Evolutionary conservation across 2,329 filamentous ascomycete genomes (phyloP).

Genomic region (Amylocarpus encephaloides): DNA sequence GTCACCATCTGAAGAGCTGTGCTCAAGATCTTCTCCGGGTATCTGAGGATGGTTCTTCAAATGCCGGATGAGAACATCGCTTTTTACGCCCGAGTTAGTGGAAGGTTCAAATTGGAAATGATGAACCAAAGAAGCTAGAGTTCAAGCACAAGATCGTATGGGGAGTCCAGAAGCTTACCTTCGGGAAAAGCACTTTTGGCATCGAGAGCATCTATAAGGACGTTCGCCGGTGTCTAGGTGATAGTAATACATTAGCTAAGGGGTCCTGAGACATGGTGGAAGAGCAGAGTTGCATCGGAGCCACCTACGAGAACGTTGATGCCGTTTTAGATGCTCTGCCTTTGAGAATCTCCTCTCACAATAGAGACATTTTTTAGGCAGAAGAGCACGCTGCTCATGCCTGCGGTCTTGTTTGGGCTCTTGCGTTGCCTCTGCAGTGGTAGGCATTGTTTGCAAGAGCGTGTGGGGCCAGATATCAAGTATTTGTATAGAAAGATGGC

Average conservation of each 20-base stretch:
- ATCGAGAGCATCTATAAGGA: constrained; percentile 47
- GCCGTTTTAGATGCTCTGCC: constrained; percentile 48
- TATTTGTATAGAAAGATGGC: not conserved
- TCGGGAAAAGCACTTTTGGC: constrained; percentile 48
- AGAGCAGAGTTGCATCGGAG: not conserved
- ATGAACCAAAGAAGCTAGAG: not conserved
- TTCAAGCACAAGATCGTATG: constrained; percentile 34
- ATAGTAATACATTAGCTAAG: constrained; percentile 12
- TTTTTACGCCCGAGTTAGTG: not conserved
- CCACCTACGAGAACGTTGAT: constrained; percentile 47
- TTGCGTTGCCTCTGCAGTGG: constrained; percentile 9
- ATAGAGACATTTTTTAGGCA: constrained; percentile 38
- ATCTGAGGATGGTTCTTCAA: constrained; percentile 22
- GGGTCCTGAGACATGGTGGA: not conserved
- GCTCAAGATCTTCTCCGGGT: constrained; percentile 16
- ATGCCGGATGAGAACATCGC: constrained; percentile 25
- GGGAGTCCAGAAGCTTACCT: constrained; percentile 35
- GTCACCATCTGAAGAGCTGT: constrained; percentile 17
- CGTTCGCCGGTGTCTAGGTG: constrained; percentile 45
- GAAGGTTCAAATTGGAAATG: not conserved
- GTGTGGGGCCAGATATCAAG: constrained; percentile 5
- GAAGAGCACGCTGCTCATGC: constrained; percentile 16
- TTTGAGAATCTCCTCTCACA: constrained; percentile 51
- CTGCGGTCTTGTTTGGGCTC: constrained; percentile 10
- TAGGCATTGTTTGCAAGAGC: constrained; percentile 6